Base-by-base conservation (phyloP, 78 protist species). In the Speleostelium caveatum region DNA sequence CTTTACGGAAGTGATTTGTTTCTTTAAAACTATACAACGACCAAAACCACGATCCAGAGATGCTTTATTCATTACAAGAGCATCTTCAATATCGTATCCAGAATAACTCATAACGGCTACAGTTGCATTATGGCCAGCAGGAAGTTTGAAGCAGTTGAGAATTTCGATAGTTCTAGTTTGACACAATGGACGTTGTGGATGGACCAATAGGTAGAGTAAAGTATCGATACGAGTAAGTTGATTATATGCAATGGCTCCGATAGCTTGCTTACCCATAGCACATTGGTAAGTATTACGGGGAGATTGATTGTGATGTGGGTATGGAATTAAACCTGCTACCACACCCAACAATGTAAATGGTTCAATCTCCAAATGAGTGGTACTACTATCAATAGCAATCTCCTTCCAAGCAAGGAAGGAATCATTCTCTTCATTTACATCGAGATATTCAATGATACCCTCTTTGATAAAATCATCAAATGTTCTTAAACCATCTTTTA, bases 181-280 rank as follows among this genome's bases (percentile, higher is more conserved):
- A 21, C 93, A 96, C 67, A 99, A 24, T 17, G 99, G 99, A n/a
- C 88, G 72, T 89, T 97, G 98, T 39, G 99, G 99, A 94, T 99
- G 98, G 32, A 96, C 96, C 32, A 98, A 41, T 51, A 96, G 86
- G 51, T 96, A 95, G 49, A 96, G 83, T 30, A 98, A 88, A 3
- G 99, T 98, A 94, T 99, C 99, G 42, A 98, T 95, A 65, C 99
- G 96, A 14, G 77, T 35, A 16, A 87, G 56, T 89, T 99, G 99
- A 95, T 99, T 99, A 87, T 86, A 94, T 5, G 99, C 99, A 66
- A 99, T 98, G 58, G 96, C 71, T 17, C 99, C 99, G 60, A 99
- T 98, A 24, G 99, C 99, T 90, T 99, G 99, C 96, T 99, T 99
- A 83, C 99, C 99, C 99, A 99, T 99, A 41, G 99, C 99, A 74